Evolutionary conservation across 345 rosid species (phyloP).

Genomic region (Trapa incisa): DNA sequence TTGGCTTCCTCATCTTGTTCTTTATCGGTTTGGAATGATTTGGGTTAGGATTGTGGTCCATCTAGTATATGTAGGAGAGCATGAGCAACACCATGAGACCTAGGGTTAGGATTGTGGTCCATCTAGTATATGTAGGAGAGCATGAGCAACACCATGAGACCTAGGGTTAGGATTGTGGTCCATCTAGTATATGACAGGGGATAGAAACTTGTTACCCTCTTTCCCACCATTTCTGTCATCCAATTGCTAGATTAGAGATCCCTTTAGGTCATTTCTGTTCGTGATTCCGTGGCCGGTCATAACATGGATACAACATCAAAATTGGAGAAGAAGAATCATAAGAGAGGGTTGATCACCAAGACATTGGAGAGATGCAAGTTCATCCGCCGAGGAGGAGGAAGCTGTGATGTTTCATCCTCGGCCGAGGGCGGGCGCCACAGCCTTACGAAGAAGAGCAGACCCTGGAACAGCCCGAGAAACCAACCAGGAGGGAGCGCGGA

Average conservation of each 20-base stretch:
- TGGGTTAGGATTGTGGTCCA: neutral
- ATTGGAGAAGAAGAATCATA: slow-evolving; percentile 8
- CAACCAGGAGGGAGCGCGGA: too few species aligned
- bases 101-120: slow-evolving; percentile 20
- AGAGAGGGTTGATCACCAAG: slow-evolving; percentile 27
- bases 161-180: slow-evolving; percentile 23
- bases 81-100: slow-evolving; percentile 38
- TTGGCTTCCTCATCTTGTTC: neutral
- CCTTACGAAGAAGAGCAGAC: slow-evolving; percentile 30
- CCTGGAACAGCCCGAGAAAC: slow-evolving; percentile 18
- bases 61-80: neutral
- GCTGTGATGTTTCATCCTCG: neutral
- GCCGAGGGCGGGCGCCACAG: neutral
- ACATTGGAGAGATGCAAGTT: slow-evolving; percentile 56
- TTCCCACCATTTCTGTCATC: too few species aligned
- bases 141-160: slow-evolving; percentile 35
- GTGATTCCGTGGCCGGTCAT: neutral
- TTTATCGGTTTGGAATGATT: neutral
- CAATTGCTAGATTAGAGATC: neutral
- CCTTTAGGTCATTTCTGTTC: neutral
- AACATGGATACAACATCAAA: slow-evolving; percentile 19
- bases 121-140: slow-evolving; percentile 17
- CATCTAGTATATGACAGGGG: slow-evolving; percentile 32
- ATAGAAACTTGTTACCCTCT: slow-evolving; percentile 5
- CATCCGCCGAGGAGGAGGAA: slow-evolving; percentile 12